A percentile compares a stretch with the other conserved stretches of the same genome.
These are phyloP conservation scores for Chaetoceros tenuissimus DNA, from an alignment of 108 stramenopile genomes.

Conservation along the genomic window DNA sequence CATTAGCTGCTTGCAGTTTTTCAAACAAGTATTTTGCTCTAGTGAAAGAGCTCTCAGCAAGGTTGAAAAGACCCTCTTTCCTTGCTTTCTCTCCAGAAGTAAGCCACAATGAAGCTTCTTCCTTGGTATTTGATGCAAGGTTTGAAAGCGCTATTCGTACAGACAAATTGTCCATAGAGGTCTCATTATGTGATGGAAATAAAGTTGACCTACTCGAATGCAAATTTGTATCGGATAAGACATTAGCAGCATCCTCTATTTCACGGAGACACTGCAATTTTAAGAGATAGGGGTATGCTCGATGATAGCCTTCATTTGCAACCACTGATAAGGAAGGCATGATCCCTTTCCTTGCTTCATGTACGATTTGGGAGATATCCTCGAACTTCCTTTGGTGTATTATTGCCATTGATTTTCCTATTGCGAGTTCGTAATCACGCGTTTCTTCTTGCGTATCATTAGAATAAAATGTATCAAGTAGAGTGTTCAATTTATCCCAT, in stretches of 20 bases:
- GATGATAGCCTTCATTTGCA: conserved; percentile 66
- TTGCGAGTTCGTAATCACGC: conserved; percentile 32
- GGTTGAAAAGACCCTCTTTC: conserved; percentile 38
- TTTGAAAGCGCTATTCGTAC: conserved; percentile 62
- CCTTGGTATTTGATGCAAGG: conserved; percentile 31
- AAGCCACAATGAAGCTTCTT: conserved; percentile 70
- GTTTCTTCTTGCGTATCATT: conserved; percentile 1
- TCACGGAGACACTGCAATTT: conserved; percentile 68
- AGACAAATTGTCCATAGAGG: conserved; percentile 22
- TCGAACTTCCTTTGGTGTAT: conserved; percentile 23
- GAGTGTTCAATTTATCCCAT: conserved; percentile 44
- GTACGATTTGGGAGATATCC: conserved; percentile 20
- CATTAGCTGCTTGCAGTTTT: neutral
- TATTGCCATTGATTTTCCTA: conserved; percentile 57
- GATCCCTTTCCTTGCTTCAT: conserved; percentile 41
- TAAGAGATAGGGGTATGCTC: conserved; percentile 54
- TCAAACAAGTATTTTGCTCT: conserved; percentile 42
- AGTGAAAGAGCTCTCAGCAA: conserved; percentile 57
- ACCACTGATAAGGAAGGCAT: conserved; percentile 57
- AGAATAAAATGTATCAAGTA: conserved; percentile 4
- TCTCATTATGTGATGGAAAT: neutral
- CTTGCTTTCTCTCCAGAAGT: conserved; percentile 57
- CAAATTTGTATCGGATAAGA: conserved; percentile 11
- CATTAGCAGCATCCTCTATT: conserved; percentile 42
- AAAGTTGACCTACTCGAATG: neutral